Evolutionary conservation across 225 moss, liverwort and hornwort genomes (phyloP).

Genomic region (Pseudoscleropodium purum): DNA sequence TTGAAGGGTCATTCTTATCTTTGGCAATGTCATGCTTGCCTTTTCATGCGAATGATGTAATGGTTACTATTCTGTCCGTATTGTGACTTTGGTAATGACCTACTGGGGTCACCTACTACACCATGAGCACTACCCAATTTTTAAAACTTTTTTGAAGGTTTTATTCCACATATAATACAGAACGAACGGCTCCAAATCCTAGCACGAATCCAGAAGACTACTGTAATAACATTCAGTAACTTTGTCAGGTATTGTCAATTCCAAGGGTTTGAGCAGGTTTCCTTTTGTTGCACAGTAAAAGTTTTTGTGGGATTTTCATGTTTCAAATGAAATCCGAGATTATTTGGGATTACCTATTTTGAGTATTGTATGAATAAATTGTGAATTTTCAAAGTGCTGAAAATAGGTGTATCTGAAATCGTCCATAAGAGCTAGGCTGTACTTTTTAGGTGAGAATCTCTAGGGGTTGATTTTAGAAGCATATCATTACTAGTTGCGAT

Average conservation of each 20-base stretch:
- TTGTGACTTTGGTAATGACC: background rate
- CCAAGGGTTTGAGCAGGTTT: background rate
- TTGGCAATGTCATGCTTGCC: background rate
- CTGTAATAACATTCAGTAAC: background rate
- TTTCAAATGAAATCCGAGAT: no score
- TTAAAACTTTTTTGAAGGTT: no score
- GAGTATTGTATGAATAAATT: no score
- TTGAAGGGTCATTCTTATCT: background rate
- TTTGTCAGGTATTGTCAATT: background rate
- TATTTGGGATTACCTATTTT: background rate
- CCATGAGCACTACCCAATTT: background rate
- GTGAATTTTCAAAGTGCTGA: background rate
- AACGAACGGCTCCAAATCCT: background rate
- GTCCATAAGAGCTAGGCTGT: fast-evolving
- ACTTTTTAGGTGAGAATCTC: background rate
- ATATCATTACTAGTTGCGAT: background rate
- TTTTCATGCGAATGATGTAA: background rate
- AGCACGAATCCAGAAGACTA: background rate
- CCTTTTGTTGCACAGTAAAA: background rate
- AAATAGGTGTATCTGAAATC: background rate
- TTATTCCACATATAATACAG: no score
- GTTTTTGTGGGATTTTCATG: fast-evolving
- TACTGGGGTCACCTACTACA: background rate
- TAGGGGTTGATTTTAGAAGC: background rate
- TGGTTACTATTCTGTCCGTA: no score